Conservation (phyloP, 2,329 filamentous ascomycete genomes). For the Ceratocystis albifundus region DNA sequence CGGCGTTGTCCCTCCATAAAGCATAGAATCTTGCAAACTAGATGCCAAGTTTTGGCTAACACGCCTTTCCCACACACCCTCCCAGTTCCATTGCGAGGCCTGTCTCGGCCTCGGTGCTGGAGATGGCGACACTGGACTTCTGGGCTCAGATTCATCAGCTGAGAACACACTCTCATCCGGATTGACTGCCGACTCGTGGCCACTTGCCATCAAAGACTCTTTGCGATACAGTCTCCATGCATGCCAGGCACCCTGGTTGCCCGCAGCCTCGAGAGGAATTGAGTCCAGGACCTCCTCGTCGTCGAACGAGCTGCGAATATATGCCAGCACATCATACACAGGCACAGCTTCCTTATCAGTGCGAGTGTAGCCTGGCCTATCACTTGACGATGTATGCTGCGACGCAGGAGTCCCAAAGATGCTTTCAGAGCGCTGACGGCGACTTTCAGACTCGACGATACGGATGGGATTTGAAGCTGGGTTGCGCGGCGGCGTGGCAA, state of each 20-base stretch:
- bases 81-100: slow-evolving; percentile 92
- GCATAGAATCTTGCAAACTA: slow-evolving; percentile 65
- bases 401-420: slow-evolving; percentile 22
- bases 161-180: slow-evolving; percentile 15
- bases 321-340: slow-evolving; percentile 60
- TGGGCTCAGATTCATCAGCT: slow-evolving; percentile 21
- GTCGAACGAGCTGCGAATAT: slow-evolving; percentile 73
- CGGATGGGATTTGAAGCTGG: background rate
- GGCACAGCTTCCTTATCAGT: slow-evolving; percentile 38
- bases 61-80: slow-evolving; percentile 88
- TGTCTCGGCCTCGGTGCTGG: slow-evolving; percentile 32
- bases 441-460: slow-evolving; percentile 13
- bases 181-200: slow-evolving; percentile 3
- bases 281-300: slow-evolving; percentile 65
- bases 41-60: slow-evolving; percentile 67
- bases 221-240: slow-evolving; percentile 69
- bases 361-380: slow-evolving; percentile 33
- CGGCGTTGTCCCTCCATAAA: slow-evolving; percentile 54
- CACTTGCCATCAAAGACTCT: slow-evolving; percentile 35
- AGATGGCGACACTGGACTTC: slow-evolving; percentile 21
- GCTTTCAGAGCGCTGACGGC: slow-evolving; percentile 7
- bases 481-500: slow-evolving; percentile 22
- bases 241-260: slow-evolving; percentile 86
- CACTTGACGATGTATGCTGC: slow-evolving; percentile 23
- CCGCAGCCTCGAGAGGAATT: slow-evolving; percentile 68